Base-by-base conservation (phyloP, 2,329 filamentous ascomycete genomes). In the Curvularia sp. region DNA sequence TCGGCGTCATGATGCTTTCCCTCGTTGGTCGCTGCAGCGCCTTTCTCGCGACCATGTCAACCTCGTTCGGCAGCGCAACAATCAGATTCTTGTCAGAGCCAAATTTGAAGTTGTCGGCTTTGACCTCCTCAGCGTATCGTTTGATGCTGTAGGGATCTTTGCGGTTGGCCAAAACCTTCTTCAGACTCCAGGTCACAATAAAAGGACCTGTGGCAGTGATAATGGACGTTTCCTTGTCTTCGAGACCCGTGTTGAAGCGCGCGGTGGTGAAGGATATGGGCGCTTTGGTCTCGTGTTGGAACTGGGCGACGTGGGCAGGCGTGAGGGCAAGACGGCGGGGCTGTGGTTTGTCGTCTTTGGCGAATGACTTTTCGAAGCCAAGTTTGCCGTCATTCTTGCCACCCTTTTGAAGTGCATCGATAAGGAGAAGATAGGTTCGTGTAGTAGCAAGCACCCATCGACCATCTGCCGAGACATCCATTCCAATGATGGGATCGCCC, bases 61-160 rank as follows among this genome's bases (percentile, higher is more conserved):
- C 95, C 77, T 98, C 93, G 74, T 99, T 97, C 2, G 95, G 93
- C 63, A 99, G 82, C 0, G 95, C 95, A 35, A 99, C 94, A 71
- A 99, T 97, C 70, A 99, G 92, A 71, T 97, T 97, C 86, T 97
- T 96, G 78, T 99, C 95, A 5, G 89, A 93, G 47, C 94, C 94
- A 72, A 93, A 99, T 71, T 95, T 93, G 87, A 99, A 99, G 77
- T 99, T 96, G 77, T 99, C 95, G 4, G 95, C 95, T 83, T 96
- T 97, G 74, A 99, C 93, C 63, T 96, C 90, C 71, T 99, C 95
- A 0, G 88, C 85, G 75, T 99, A 99, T 15, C 95, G 89, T 84
- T 98, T 97, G 84, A 99, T 98, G 68, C 89, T 91, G 81, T 99
- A 99, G 0, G 94, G 90, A 59, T 95, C 90, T 78, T 93, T 95